phyloP scores from a whole-genome alignment of 1,284 basidiomycete genomes.

The Fomitopsis palustris region DNA sequence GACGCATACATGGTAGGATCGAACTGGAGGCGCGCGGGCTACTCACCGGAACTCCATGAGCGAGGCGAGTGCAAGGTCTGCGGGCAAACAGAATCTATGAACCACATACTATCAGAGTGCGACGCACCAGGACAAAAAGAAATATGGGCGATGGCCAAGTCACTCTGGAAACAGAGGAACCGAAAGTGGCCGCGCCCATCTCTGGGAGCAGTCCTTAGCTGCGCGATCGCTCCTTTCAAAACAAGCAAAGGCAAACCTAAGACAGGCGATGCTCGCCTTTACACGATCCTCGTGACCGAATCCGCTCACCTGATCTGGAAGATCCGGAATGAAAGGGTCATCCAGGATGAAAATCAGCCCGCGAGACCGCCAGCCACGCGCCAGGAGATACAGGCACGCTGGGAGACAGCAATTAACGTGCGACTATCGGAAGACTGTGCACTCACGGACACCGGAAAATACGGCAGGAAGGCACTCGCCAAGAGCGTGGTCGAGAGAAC shows the following conservation, averaged over 20 bases:
- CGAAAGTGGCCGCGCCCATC: not conserved
- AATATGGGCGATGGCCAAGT: slow-evolving; percentile 21
- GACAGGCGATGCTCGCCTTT: not conserved
- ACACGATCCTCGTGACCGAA: not conserved
- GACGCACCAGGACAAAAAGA: slow-evolving; percentile 17
- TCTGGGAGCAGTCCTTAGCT: not conserved
- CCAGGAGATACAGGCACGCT: not conserved
- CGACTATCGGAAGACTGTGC: not conserved
- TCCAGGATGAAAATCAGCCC: not conserved
- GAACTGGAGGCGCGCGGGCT: not conserved
- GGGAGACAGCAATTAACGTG: not conserved
- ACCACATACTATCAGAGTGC: slow-evolving; percentile 30
- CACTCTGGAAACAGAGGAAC: not conserved
- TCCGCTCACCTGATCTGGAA: not conserved
- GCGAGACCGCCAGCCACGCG: not conserved
- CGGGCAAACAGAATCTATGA: slow-evolving; percentile 21
- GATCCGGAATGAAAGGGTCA: not conserved
- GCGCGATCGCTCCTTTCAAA: not conserved
- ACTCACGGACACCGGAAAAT: not conserved
- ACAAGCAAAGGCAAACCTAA: not conserved
- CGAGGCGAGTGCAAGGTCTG: slow-evolving; percentile 23
- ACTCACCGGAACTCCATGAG: slow-evolving; percentile 9
- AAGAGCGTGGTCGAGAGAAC: not conserved
- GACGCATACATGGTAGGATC: slow-evolving; percentile 2
- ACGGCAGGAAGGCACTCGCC: not conserved